Percentiles rank a stretch among this genome's conserved stretches.
Evolutionary conservation across 257 asterid species (phyloP).

Genomic region (Fraxinus anomala): DNA sequence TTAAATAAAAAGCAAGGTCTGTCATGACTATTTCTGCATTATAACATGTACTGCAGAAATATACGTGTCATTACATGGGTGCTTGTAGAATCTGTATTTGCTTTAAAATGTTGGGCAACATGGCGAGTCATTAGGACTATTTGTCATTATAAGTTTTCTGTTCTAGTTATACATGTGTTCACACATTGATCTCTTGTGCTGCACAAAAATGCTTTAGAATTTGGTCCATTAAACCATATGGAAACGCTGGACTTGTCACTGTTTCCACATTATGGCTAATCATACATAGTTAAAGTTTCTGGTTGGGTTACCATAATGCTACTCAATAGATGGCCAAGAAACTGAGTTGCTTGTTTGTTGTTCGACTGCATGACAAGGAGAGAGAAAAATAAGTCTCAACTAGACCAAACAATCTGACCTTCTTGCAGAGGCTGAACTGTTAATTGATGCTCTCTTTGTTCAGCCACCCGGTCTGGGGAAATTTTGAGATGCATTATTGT

Average conservation of each 20-base stretch:
- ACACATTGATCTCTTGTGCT: neutral
- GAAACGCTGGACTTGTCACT: neutral
- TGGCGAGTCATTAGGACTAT: neutral
- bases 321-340: neutral
- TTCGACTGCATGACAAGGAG: slow-evolving; percentile 2
- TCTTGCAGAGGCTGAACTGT: slow-evolving; percentile 5
- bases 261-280: neutral
- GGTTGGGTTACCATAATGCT: neutral
- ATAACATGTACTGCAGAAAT: slow-evolving; percentile 1
- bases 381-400: neutral
- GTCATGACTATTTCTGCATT: neutral
- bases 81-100: slow-evolving; percentile 15
- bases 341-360: neutral
- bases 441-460: neutral
- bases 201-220: neutral
- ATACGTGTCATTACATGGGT: neutral
- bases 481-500: neutral
- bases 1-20: neutral
- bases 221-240: neutral
- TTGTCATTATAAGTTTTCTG: no score
- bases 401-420: neutral
- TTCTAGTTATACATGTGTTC: neutral
- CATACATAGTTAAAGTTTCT: neutral
- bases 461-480: neutral
- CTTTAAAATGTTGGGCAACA: neutral